Base-by-base conservation (phyloP, 2,329 filamentous ascomycete species). In the Fusarium secorum region DNA sequence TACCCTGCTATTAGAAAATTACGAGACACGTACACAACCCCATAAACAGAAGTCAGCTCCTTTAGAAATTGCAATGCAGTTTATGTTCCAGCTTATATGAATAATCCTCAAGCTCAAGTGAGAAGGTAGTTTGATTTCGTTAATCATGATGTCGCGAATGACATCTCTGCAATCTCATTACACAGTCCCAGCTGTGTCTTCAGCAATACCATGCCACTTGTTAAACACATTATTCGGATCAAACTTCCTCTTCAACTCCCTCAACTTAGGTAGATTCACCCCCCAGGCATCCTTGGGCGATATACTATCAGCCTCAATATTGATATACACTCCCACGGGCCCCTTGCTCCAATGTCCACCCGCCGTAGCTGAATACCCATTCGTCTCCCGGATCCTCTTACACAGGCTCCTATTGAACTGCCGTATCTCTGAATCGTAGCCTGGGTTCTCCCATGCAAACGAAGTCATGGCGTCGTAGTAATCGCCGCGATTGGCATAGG, bases 401-500 rank as follows among this genome's bases (percentile, higher is more conserved):
- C 72, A 76, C 11, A 84, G 49, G 15, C 75, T 73, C 5, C 82
- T 74, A 22, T 83, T 84, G 73, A 83, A 83, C 5, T 74, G 70
- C 0, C 82, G 78, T 24, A 83, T 77, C 14, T 78, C 74, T 2
- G 36, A 35, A 63, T 86, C 84, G 26, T 81, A 78, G 11, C 66
- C 73, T 7, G 74, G 39, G 39, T 83, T 78, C 3, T 78, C 78
- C 84, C 84, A 86, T 15, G 79, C 78, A 33, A 83, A 77, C 10
- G 74, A 72, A 4, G 83, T 78, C 55, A 83, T 76, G 3, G 81
- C 81, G 51, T 86, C 84, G 66, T 83, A 83, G 39, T 83, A 83
- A 10, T 74, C 73, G 11, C 82, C 83, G 8, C 85, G 79, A 65
- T 83, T 84, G 7, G 83, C 82, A 60, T 84, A 85, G 0, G 85